Conservation (phyloP, 768 basidiomycete genomes). For the Cantharellus cinnabarinus region DNA sequence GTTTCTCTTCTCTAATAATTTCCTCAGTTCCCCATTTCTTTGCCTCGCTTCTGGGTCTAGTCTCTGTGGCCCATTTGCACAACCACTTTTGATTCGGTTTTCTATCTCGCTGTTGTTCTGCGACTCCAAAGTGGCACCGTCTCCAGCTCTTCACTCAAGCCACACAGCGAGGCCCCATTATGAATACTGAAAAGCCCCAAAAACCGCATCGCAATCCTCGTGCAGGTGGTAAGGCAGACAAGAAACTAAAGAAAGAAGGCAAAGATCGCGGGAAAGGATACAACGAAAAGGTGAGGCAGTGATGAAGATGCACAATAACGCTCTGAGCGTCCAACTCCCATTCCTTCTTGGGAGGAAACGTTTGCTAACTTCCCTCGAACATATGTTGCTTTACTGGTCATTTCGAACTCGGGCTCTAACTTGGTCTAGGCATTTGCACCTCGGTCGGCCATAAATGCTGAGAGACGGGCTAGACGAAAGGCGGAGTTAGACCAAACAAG, state of each 20-base stretch:
- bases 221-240: slow-evolving; percentile 52
- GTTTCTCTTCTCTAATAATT: too few species aligned
- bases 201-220: slow-evolving; percentile 64
- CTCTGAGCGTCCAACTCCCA: background rate
- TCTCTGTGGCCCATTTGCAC: too few species aligned
- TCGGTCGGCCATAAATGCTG: slow-evolving; percentile 74
- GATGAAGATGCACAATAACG: background rate
- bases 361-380: too few species aligned
- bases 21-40: too few species aligned
- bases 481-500: slow-evolving; percentile 87
- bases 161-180: too few species aligned
- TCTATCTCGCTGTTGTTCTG: too few species aligned
- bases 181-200: slow-evolving; percentile 24
- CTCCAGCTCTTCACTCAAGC: too few species aligned
- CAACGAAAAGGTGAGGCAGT: slow-evolving; percentile 63
- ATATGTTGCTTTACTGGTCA: background rate
- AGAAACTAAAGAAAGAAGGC: slow-evolving; percentile 51
- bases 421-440: slow-evolving; percentile 63
- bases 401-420: background rate
- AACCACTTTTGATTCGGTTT: too few species aligned
- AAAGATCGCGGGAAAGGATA: slow-evolving; percentile 55
- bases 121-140: too few species aligned
- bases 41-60: too few species aligned
- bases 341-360: slow-evolving; percentile 1
- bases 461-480: slow-evolving; percentile 72